These are phyloP conservation scores for Canavalia gladiata DNA, from an alignment of 306 rosid genomes.

Conservation along the genomic window DNA sequence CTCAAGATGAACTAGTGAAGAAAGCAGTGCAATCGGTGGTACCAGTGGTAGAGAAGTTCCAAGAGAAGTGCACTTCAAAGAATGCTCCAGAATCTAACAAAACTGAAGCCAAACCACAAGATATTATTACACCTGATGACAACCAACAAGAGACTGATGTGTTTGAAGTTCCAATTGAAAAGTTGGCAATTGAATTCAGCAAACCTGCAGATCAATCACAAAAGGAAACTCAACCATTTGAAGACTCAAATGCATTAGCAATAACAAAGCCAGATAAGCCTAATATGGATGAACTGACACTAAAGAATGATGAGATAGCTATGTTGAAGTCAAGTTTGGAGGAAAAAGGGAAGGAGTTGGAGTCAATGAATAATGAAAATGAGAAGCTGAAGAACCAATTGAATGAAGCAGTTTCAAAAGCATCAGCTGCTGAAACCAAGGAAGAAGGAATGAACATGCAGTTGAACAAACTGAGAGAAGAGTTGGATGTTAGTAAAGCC, in stretches of 20 bases:
- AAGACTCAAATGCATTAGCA: constrained; percentile 42
- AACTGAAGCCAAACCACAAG: constrained; percentile 44
- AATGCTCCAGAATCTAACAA: constrained; percentile 51
- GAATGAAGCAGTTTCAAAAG: constrained; percentile 57
- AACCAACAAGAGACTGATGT: constrained; percentile 77
- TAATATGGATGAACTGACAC: constrained; percentile 52
- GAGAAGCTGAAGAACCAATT: constrained; percentile 65
- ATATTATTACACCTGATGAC: constrained; percentile 50
- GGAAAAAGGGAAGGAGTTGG: constrained; percentile 64
- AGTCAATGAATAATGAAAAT: constrained; percentile 52
- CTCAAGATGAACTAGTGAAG: constrained; percentile 75
- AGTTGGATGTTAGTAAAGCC: constrained; percentile 62
- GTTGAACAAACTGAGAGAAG: constrained; percentile 60
- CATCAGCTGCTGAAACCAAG: constrained; percentile 58
- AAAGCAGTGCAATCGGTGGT: constrained; percentile 57
- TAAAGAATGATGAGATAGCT: constrained; percentile 62
- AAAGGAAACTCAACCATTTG: constrained; percentile 56
- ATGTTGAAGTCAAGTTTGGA: constrained; percentile 61
- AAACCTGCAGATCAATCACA: constrained; percentile 49
- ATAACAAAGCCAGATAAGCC: constrained; percentile 56
- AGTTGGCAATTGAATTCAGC: constrained; percentile 52
- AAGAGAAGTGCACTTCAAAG: constrained; percentile 49
- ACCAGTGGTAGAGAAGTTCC: constrained; percentile 51
- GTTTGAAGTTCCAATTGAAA: constrained; percentile 77
- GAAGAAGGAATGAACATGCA: constrained; percentile 61